A percentile compares a stretch with the other conserved stretches of the same genome.
Conservation (phyloP, 2,329 filamentous ascomycete species). For the Colletotrichum karsti region DNA sequence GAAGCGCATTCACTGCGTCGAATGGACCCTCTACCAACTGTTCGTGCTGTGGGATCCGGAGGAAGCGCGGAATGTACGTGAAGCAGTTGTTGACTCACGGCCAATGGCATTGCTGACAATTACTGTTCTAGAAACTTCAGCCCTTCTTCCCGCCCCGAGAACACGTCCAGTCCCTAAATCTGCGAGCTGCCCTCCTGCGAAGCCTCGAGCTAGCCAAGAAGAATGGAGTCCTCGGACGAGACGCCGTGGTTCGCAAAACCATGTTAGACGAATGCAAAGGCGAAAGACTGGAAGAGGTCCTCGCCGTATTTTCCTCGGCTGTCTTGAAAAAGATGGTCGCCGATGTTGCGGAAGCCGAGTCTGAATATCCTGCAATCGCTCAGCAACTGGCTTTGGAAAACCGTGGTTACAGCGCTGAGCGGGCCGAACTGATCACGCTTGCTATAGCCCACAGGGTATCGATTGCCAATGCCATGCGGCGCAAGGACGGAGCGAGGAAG, state of each 20-base stretch:
- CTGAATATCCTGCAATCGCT: slow-evolving; percentile 56
- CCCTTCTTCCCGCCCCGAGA: slow-evolving; percentile 93
- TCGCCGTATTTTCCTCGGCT: slow-evolving; percentile 83
- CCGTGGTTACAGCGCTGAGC: slow-evolving; percentile 63
- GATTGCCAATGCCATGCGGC: slow-evolving; percentile 64
- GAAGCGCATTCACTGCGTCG: slow-evolving; percentile 81
- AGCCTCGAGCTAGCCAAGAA: slow-evolving; percentile 88
- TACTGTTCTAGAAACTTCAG: slow-evolving; percentile 74
- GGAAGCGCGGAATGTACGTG: slow-evolving; percentile 74
- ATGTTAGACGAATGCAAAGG: slow-evolving; percentile 98
- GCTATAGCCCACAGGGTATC: slow-evolving; percentile 78
- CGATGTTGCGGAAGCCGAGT: slow-evolving; percentile 46
- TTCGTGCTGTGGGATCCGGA: slow-evolving; percentile 85
- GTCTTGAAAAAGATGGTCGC: slow-evolving; percentile 77
- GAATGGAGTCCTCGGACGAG: slow-evolving; percentile 81
- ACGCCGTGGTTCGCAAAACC: slow-evolving; percentile 85
- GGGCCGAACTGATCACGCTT: slow-evolving; percentile 68
- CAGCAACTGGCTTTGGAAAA: slow-evolving; percentile 67
- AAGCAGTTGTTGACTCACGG: background rate
- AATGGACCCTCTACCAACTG: slow-evolving; percentile 91
- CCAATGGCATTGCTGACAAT: background rate
- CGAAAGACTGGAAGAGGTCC: slow-evolving; percentile 86
- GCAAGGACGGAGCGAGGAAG: slow-evolving; percentile 66
- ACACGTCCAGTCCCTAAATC: slow-evolving; percentile 88
- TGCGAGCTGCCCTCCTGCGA: slow-evolving; percentile 84